These are phyloP conservation scores for Pleoardoris graminearum DNA, from an alignment of 2,329 filamentous ascomycete genomes.

Conservation along the genomic window DNA sequence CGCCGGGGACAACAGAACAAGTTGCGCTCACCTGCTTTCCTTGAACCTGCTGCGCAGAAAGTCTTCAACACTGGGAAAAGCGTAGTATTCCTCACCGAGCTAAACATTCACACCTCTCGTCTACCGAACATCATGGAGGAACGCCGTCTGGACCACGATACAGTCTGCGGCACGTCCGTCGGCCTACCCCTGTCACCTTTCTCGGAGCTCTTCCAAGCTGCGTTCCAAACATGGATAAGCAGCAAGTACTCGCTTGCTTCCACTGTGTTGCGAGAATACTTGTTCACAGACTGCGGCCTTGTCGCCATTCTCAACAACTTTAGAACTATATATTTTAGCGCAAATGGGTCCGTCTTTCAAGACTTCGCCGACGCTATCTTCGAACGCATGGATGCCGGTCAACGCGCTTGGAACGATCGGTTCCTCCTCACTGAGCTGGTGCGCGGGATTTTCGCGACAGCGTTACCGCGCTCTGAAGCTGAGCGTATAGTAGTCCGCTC, in stretches of 20 bases:
- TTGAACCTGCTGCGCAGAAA: constrained; percentile 68
- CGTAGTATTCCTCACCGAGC: constrained; percentile 76
- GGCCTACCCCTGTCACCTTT: constrained; percentile 65
- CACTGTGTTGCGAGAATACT: constrained; percentile 63
- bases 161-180: constrained; percentile 54
- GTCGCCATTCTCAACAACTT: constrained; percentile 67
- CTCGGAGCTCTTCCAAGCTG: constrained; percentile 70
- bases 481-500: constrained; percentile 66
- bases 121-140: constrained; percentile 19
- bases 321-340: constrained; percentile 74
- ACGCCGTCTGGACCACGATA: constrained; percentile 58
- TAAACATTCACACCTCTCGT: constrained; percentile 57
- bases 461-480: constrained; percentile 57
- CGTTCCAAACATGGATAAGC: constrained; percentile 76
- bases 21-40: constrained; percentile 73
- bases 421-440: constrained; percentile 79
- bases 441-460: constrained; percentile 67
- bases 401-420: constrained; percentile 73
- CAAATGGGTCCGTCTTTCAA: constrained; percentile 70
- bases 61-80: constrained; percentile 91
- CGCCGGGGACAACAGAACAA: constrained; percentile 62
- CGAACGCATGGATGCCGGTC: constrained; percentile 67
- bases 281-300: constrained; percentile 72
- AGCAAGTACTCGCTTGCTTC: constrained; percentile 74
- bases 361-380: constrained; percentile 72